Base-by-base conservation (phyloP, 495 filamentous ascomycete species). In the Opeltia flavorubescens region DNA sequence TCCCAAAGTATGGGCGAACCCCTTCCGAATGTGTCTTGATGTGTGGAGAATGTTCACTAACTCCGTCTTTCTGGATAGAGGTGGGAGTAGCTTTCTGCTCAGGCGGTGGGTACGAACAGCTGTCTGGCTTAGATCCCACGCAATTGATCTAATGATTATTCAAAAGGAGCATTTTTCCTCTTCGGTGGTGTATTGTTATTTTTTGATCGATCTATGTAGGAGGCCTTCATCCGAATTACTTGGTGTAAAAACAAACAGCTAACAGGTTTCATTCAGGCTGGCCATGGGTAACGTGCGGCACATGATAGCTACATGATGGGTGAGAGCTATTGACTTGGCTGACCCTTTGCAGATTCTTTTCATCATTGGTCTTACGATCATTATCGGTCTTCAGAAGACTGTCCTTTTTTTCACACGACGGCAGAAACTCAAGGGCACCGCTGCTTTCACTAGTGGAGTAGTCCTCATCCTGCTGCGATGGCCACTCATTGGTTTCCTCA, bases 31-130 rank as follows among this genome's bases (percentile, higher is more conserved):
- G 9, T 18, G 3, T 8, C 11, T 33, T 40, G 13, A 2, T 11
- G 17, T 15, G 4, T 47, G 9, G 21, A 3, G 18, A 17, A 33
- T 1, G n/a, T 11, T 23, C 35, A 27, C 55, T 59, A 52, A 59
- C 52, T 43, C 17, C 8, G 49, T 21, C n/a, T 21, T 33, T 30
- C 48, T 35, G 18, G 49, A 48, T 51, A 98, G 91, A 96, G 66
- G 82, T 95, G 54, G 91, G 91, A 51, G 85, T 94, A 44, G 82
- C 86, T 64, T 96, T 96, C 71, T 95, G 87, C 73, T 86, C 83
- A 59, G 87, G 84, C 53, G 89, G 87, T 91, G 86, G 62, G 84
- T 81, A 70, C 53, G 31, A 49, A 40, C 27, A 38, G 28, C 43
- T 63, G 31, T 1, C 15, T 13, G 24, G 24, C 44, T 27, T 28